phyloP scores from a whole-genome alignment of 75 land plant genomes.

The Sequoia sempervirens region DNA sequence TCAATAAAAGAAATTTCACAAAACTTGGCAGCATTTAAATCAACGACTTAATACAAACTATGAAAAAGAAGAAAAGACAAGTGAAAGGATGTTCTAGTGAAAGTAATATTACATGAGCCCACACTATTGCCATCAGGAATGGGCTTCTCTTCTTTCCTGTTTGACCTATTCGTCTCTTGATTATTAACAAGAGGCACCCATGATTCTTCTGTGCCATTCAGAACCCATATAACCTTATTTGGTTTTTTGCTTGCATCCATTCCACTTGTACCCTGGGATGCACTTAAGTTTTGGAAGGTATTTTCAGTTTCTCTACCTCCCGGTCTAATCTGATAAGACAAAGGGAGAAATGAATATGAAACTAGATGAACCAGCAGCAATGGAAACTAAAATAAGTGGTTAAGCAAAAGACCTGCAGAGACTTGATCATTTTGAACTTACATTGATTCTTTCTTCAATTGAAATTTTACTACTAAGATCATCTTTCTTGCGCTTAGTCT shows the following conservation, averaged over 20 bases:
- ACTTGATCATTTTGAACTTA: constrained; percentile 1
- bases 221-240: background rate
- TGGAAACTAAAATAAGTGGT: background rate
- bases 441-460: background rate
- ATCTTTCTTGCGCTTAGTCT: background rate
- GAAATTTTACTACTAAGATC: constrained; percentile 5
- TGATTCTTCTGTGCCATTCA: background rate
- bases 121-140: background rate
- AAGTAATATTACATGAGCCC: background rate
- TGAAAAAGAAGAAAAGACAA: background rate
- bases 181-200: background rate
- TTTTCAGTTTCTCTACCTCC: background rate
- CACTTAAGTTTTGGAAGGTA: background rate
- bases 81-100: background rate
- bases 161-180: background rate
- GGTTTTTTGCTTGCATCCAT: background rate
- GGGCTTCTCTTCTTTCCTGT: background rate
- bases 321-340: constrained; percentile 19
- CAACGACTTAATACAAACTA: background rate
- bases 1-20: background rate
- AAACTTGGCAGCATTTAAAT: background rate
- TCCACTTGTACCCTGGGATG: background rate
- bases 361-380: constrained; percentile 1
- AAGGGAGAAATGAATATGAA: constrained; percentile 1
- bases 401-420: background rate